phyloP scores from a whole-genome alignment of 2,329 filamentous ascomycete genomes.

The Neoarthrinium moseri region DNA sequence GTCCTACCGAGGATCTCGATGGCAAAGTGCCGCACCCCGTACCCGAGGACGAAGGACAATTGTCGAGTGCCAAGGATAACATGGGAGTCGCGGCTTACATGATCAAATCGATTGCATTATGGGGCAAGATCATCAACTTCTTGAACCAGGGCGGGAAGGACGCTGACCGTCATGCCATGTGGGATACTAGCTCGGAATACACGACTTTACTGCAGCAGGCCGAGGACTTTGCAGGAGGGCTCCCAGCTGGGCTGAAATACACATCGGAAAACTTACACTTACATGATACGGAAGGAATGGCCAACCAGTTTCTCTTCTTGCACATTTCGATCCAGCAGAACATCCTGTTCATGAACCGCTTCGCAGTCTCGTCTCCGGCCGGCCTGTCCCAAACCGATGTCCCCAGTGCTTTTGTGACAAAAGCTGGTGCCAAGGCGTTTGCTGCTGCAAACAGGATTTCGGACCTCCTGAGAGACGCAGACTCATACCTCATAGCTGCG shows the following conservation, averaged over 20 bases:
- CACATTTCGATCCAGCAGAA: slow-evolving; percentile 91
- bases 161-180: slow-evolving; percentile 73
- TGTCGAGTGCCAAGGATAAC: slow-evolving; percentile 70
- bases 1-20: slow-evolving; percentile 78
- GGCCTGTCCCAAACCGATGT: slow-evolving; percentile 66
- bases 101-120: slow-evolving; percentile 79
- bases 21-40: slow-evolving; percentile 66
- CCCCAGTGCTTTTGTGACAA: slow-evolving; percentile 74
- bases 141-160: slow-evolving; percentile 88
- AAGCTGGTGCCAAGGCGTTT: slow-evolving; percentile 73
- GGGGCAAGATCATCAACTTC: slow-evolving; percentile 88
- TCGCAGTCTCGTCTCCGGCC: slow-evolving; percentile 72
- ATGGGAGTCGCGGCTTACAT: slow-evolving; percentile 95
- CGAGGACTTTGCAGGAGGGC: slow-evolving; percentile 64
- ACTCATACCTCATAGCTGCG: slow-evolving; percentile 77
- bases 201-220: slow-evolving; percentile 67
- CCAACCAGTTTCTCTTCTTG: slow-evolving; percentile 88
- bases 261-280: slow-evolving; percentile 78
- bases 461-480: slow-evolving; percentile 75
- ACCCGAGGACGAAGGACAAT: slow-evolving; percentile 60
- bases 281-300: slow-evolving; percentile 80
- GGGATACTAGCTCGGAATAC: slow-evolving; percentile 79
- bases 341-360: slow-evolving; percentile 84
- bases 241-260: slow-evolving; percentile 74
- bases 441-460: slow-evolving; percentile 86